Evolutionary conservation across 169 alveolate genomes (phyloP), one percentile per base, ranked within the genome.

Genomic region (Neospora caninum): DNA sequence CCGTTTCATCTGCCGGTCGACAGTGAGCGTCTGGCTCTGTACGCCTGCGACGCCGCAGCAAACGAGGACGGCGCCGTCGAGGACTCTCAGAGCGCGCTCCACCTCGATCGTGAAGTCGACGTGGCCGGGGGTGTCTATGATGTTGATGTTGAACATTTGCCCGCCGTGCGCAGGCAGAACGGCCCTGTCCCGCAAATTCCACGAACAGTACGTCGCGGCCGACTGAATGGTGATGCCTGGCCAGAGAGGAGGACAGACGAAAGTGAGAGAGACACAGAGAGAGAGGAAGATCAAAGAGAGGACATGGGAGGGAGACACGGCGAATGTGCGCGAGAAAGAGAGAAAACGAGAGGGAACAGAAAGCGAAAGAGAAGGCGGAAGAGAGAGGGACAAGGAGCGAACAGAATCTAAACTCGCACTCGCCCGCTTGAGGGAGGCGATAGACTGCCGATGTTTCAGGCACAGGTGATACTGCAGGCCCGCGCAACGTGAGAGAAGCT

Each of bases 121-220:
- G 97, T 99, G 99, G 16, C 99, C 99, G 54, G 99, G 99, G 10
- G 99, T 99, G 95, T 99, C 99, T 93, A 99, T 99, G 83, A 99
- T 97, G 95, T 99, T 99, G 45, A 99, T 96, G 86, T 95, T 96
- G 93, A 96, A 96, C 78, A 95, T 98, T 83, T 39, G 38, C 25
- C 31, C 67, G 41, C 22, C 38, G 41, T 13, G 41, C n/a, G 64
- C 67, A 0, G 89, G 69, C 69, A 67, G n/a, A 0, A 67, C 67
- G 13, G 89, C 53, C 36, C 20, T 31, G n/a, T 39, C 91, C 80
- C 78, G 25, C 39, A 93, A 84, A 94, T 96, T 96, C 99, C 99
- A 99, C 67, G 96, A 96, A 91, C 98, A 97, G 88, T 97, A 97
- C 20, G 99, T 99, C 39, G 99, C 99, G 22, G 99, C 99, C 73